These are phyloP conservation scores for Phytopythium oedochilum DNA, from an alignment of 352 stramenopile genomes.

Conservation along the genomic window DNA sequence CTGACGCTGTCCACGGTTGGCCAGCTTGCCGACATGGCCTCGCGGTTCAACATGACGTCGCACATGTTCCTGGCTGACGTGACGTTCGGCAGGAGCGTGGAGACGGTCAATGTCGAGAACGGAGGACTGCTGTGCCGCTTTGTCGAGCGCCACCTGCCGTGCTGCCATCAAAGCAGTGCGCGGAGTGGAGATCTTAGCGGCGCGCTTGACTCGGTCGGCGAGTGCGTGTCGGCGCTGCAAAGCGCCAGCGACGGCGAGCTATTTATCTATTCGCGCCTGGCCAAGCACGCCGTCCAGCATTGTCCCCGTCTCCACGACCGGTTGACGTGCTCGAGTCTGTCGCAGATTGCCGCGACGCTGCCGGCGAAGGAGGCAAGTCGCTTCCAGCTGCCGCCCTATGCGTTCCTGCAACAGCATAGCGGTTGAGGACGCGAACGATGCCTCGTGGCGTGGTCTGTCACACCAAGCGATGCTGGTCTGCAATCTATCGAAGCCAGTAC, in stretches of 20 bases:
- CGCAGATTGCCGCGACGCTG: slow-evolving; percentile 7
- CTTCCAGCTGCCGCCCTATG: slow-evolving; percentile 32
- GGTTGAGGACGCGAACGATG: neutral
- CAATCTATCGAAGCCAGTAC: no score
- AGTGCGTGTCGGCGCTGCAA: slow-evolving; percentile 26
- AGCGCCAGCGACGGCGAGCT: slow-evolving; percentile 18
- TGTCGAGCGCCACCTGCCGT: slow-evolving; percentile 29
- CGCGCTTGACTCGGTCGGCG: slow-evolving; percentile 1
- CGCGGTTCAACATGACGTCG: slow-evolving; percentile 25
- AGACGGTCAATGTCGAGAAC: slow-evolving; percentile 16
- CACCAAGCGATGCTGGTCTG: no score
- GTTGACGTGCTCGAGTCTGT: slow-evolving; percentile 20
- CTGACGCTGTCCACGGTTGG: slow-evolving; percentile 27
- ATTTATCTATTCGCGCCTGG: slow-evolving; percentile 32
- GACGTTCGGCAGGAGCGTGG: slow-evolving; percentile 17
- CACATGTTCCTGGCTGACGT: slow-evolving; percentile 48
- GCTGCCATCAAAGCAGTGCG: slow-evolving; percentile 17
- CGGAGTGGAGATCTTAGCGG: neutral
- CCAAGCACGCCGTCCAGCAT: slow-evolving; percentile 19
- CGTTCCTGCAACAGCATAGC: slow-evolving; percentile 12
- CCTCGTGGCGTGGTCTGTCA: no score
- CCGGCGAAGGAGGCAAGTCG: slow-evolving; percentile 15
- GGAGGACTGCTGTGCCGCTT: slow-evolving; percentile 36
- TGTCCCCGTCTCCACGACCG: slow-evolving; percentile 20
- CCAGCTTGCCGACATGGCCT: slow-evolving; percentile 18